These are phyloP conservation scores for Seiridium unicorne DNA, from an alignment of 2,329 filamentous ascomycete genomes.

Conservation along the genomic window DNA sequence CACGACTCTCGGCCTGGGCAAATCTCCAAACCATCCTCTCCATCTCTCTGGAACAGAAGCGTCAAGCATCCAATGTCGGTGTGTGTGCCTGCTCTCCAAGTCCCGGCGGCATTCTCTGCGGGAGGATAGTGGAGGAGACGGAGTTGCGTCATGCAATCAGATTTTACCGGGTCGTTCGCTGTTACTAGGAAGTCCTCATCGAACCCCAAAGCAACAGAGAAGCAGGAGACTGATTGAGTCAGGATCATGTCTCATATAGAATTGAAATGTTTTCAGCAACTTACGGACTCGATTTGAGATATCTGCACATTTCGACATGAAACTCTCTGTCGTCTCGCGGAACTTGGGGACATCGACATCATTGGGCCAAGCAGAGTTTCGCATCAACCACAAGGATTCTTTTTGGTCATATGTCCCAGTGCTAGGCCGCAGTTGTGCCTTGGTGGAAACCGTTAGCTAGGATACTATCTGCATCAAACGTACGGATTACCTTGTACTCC, in stretches of 20 bases:
- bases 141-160: background rate
- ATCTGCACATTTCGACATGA: background rate
- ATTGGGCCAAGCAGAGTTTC: background rate
- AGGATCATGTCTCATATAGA: background rate
- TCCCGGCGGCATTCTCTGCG: background rate
- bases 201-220: background rate
- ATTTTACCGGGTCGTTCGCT: background rate
- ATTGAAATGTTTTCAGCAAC: background rate
- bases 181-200: background rate
- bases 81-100: background rate
- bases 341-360: background rate
- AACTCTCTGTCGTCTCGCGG: background rate
- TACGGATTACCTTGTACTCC: background rate
- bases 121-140: background rate
- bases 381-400: background rate
- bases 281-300: background rate
- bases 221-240: background rate
- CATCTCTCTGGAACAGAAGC: background rate
- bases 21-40: background rate
- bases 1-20: background rate
- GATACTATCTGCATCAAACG: too few species aligned
- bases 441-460: too few species aligned
- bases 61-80: background rate
- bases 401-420: constrained; percentile 1
- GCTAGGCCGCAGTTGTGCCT: background rate